A percentile compares a stretch with the other conserved stretches of the same genome.
phyloP scores from a whole-genome alignment of 2,329 filamentous ascomycete species.

The Exserohilum rostratum region DNA sequence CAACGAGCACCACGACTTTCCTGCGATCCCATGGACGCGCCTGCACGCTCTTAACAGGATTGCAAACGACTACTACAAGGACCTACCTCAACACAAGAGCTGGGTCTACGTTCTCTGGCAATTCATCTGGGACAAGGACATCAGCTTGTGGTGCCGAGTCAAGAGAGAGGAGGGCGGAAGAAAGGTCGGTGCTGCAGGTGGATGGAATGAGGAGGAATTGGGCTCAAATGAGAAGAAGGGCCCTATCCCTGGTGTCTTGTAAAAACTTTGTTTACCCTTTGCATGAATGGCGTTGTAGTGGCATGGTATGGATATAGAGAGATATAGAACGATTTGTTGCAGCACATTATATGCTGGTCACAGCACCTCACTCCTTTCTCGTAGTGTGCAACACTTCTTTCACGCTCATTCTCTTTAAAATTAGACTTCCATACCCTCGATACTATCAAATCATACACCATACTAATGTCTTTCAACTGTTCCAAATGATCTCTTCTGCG shows the following conservation, averaged over 20 bases:
- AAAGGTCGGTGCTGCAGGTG: constrained; percentile 57
- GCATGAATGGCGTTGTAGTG: constrained; percentile 8
- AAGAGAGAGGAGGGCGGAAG: constrained; percentile 83
- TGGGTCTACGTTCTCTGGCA: constrained; percentile 95
- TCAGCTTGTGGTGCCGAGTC: constrained; percentile 89
- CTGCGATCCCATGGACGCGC: constrained; percentile 91
- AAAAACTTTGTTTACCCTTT: not conserved
- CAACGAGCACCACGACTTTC: constrained; percentile 99
- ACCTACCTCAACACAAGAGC: constrained; percentile 83
- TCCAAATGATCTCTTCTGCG: no score
- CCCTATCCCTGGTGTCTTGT: constrained; percentile 50
- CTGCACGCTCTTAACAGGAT: constrained; percentile 78
- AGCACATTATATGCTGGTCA: no score
- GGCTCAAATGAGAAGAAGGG: constrained; percentile 55
- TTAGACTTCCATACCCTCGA: no score
- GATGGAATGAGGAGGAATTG: constrained; percentile 57
- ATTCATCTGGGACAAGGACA: constrained; percentile 88
- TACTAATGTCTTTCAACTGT: no score
- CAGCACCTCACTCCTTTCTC: no score
- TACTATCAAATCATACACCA: no score
- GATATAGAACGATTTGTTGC: not conserved
- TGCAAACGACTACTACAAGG: constrained; percentile 89
- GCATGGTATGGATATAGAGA: constrained; percentile 2
- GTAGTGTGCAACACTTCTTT: no score
- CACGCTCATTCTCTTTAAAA: no score